A percentile compares a stretch with the other conserved stretches of the same genome.
phyloP scores from a whole-genome alignment of 805 yeast genomes.

The Sugiyamaella marilandica region DNA sequence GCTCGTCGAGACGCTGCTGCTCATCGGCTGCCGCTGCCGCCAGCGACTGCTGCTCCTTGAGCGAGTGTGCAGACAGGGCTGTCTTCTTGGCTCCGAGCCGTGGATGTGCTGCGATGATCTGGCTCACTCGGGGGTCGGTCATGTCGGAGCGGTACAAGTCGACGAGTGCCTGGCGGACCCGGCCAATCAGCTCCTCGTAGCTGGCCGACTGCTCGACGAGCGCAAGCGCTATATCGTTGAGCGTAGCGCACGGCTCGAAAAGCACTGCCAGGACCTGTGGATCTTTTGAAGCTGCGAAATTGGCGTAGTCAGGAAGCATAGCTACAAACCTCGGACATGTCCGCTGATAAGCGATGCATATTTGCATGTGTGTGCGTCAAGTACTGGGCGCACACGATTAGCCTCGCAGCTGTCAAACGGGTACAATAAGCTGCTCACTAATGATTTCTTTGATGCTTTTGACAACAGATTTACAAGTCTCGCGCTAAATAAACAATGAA shows the following conservation, averaged over 20 bases:
- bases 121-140: constrained; percentile 24
- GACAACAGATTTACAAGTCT: too few relatives aligned
- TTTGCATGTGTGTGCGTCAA: constrained; percentile 4
- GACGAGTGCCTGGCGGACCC: constrained; percentile 38
- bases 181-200: constrained; percentile 43
- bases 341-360: background rate
- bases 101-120: constrained; percentile 86
- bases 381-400: too few relatives aligned
- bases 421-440: too few relatives aligned
- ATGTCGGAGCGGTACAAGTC: constrained; percentile 30
- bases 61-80: constrained; percentile 56
- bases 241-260: constrained; percentile 59
- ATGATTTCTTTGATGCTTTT: too few relatives aligned
- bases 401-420: too few relatives aligned
- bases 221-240: constrained; percentile 33
- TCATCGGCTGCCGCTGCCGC: constrained; percentile 46
- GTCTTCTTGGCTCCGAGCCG: constrained; percentile 61
- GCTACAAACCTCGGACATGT: background rate
- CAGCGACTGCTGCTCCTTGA: constrained; percentile 65
- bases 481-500: too few relatives aligned
- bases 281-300: constrained; percentile 23
- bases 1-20: constrained; percentile 43
- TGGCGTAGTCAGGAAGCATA: constrained; percentile 1
- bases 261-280: constrained; percentile 46
- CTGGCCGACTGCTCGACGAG: constrained; percentile 11